Evolutionary conservation across 352 stramenopile species (phyloP).

Genomic region (Globisporangium spiculum): DNA sequence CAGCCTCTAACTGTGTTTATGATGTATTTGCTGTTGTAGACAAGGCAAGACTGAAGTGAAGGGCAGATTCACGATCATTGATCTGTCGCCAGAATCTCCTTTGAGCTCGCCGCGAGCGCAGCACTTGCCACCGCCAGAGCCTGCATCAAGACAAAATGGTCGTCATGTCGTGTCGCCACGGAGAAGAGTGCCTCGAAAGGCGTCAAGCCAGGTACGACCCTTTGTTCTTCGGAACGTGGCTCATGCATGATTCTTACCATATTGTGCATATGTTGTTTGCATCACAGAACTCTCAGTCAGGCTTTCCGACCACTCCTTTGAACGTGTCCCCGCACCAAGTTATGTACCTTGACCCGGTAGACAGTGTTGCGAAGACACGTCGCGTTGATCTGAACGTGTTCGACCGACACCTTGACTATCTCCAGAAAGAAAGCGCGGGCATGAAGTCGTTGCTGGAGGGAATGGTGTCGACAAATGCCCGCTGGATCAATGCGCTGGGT

Average conservation of each 20-base stretch:
- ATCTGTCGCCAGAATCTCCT: constrained; percentile 64
- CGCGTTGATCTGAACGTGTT: constrained; percentile 48
- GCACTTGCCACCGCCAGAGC: constrained; percentile 5
- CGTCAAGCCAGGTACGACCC: constrained; percentile 3
- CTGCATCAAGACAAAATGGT: constrained; percentile 16
- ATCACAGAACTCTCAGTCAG: constrained; percentile 22
- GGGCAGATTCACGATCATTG: constrained; percentile 82
- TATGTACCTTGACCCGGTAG: constrained; percentile 13
- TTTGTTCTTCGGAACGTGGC: not conserved
- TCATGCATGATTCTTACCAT: not conserved
- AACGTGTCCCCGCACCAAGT: constrained; percentile 8
- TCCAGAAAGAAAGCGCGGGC: constrained; percentile 63
- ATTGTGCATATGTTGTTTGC: constrained; percentile 1
- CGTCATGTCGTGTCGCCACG: constrained; percentile 26
- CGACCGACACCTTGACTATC: constrained; percentile 62
- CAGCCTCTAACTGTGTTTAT: not conserved
- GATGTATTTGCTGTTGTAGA: constrained; percentile 23
- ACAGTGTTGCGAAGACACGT: constrained; percentile 20
- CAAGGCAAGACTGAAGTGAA: constrained; percentile 68
- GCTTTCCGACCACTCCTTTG: constrained; percentile 11
- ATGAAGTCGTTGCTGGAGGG: constrained; percentile 66
- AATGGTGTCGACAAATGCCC: constrained; percentile 71
- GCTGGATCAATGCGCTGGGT: constrained; percentile 62
- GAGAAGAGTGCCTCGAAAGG: constrained; percentile 13
- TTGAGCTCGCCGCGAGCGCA: constrained; percentile 19